Percentiles rank a stretch among this genome's conserved stretches.
Conservation (phyloP, 1,284 basidiomycete genomes). For the Malassezia furfur region DNA sequence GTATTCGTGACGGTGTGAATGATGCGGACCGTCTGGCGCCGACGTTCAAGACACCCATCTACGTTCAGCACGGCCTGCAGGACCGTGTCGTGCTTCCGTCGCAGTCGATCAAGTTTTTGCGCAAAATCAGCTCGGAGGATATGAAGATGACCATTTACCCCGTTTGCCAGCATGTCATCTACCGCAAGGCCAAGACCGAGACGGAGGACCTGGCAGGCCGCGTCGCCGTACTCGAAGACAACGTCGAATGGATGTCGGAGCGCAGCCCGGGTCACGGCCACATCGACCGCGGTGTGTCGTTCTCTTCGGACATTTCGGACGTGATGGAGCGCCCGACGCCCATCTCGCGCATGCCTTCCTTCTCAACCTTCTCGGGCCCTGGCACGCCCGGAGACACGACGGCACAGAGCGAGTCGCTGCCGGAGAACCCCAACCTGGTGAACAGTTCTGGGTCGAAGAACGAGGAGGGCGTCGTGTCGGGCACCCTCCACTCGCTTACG, state of each 20-base stretch:
- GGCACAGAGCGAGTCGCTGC: slow-evolving; percentile 9
- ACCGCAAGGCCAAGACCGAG: slow-evolving; percentile 44
- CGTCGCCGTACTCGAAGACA: slow-evolving; percentile 39
- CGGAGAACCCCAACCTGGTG: neutral
- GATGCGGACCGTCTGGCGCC: slow-evolving; percentile 19
- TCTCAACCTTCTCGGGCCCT: slow-evolving; percentile 2
- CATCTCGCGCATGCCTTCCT: neutral
- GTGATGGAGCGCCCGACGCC: neutral
- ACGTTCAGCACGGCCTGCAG: slow-evolving; percentile 37
- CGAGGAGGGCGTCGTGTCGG: neutral
- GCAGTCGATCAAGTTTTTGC: slow-evolving; percentile 24
- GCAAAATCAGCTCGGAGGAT: slow-evolving; percentile 23
- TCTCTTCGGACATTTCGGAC: slow-evolving; percentile 17
- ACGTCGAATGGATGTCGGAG: slow-evolving; percentile 41
- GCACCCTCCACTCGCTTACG: slow-evolving; percentile 12
- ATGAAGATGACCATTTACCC: slow-evolving; percentile 36
- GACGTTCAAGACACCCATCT: slow-evolving; percentile 31
- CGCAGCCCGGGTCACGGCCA: slow-evolving; percentile 21
- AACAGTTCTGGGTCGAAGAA: neutral
- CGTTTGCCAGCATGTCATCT: slow-evolving; percentile 45
- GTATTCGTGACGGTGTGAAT: slow-evolving; percentile 26
- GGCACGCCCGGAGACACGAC: neutral
- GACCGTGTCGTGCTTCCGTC: slow-evolving; percentile 31
- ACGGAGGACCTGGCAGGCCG: slow-evolving; percentile 40
- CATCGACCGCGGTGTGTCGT: slow-evolving; percentile 16